A percentile compares a stretch with the other conserved stretches of the same genome.
Conservation (phyloP, 495 filamentous ascomycete species). For the Usnea hakonensis region DNA sequence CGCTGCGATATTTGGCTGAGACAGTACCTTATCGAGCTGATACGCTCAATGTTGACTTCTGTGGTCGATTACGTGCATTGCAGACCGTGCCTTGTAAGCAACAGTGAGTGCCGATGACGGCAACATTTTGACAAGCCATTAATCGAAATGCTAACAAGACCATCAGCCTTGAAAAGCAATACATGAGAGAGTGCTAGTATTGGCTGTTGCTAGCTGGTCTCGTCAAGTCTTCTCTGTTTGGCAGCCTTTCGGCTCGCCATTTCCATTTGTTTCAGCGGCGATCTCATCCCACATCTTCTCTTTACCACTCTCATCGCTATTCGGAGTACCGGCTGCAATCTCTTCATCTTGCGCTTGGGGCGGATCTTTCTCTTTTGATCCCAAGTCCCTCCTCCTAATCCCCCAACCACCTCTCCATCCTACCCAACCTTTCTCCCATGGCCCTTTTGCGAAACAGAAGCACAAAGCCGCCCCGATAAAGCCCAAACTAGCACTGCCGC, state of each 20-base stretch:
- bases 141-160: too few relatives aligned
- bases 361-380: neutral
- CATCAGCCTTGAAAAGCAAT: neutral
- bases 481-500: constrained; percentile 59
- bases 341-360: constrained; percentile 1
- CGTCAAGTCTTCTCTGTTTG: neutral
- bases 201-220: neutral
- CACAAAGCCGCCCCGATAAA: constrained; percentile 54
- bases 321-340: neutral
- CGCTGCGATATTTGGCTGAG: too few relatives aligned
- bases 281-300: neutral
- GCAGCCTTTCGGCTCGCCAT: neutral
- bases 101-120: too few relatives aligned
- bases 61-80: too few relatives aligned
- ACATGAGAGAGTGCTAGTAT: neutral
- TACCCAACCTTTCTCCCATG: constrained; percentile 63
- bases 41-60: too few relatives aligned
- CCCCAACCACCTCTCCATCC: constrained; percentile 68
- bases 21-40: too few relatives aligned
- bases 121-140: too few relatives aligned
- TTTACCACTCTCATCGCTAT: neutral
- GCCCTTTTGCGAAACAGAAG: constrained; percentile 52
- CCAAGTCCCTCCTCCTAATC: constrained; percentile 31
- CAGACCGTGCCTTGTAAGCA: too few relatives aligned
- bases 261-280: constrained; percentile 1